phyloP scores from a whole-genome alignment of 768 basidiomycete species.

The Guyanaporus albipodus region DNA sequence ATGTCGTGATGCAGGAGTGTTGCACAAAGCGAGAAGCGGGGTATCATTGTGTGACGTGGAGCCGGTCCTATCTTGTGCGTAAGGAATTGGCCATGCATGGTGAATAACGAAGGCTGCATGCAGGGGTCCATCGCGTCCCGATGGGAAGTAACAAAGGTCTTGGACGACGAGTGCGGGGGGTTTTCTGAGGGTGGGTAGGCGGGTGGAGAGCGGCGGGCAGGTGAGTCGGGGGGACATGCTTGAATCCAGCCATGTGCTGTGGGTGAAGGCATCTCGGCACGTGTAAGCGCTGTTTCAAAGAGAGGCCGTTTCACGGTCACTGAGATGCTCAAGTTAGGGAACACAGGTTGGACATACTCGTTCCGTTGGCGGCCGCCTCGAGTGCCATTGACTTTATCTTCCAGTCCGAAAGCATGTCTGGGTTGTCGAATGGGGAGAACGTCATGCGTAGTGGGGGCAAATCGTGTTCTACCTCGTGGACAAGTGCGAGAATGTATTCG shows the following conservation, averaged over 20 bases:
- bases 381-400: constrained; percentile 18
- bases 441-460: constrained; percentile 33
- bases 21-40: constrained; percentile 50
- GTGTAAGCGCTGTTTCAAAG: constrained; percentile 23
- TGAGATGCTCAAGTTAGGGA: too few relatives aligned
- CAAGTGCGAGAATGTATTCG: constrained; percentile 17
- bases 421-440: constrained; percentile 30
- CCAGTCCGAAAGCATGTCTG: constrained; percentile 26
- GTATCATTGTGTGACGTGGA: constrained; percentile 41
- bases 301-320: too few relatives aligned
- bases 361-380: constrained; percentile 28
- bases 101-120: constrained; percentile 31
- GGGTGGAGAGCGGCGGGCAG: constrained; percentile 28
- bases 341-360: constrained; percentile 19
- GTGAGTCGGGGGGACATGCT: constrained; percentile 22
- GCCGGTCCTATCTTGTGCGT: constrained; percentile 43
- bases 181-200: constrained; percentile 21
- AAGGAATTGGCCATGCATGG: constrained; percentile 50
- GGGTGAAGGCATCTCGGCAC: constrained; percentile 33
- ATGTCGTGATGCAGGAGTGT: constrained; percentile 55
- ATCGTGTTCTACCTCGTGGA: constrained; percentile 26
- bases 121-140: constrained; percentile 36
- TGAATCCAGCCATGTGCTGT: constrained; percentile 22
- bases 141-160: constrained; percentile 37
- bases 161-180: too few relatives aligned